Evolutionary conservation across 129 eudicot genomes (phyloP), one percentile per base, ranked within the genome.

Genomic region (Mikania micrantha): DNA sequence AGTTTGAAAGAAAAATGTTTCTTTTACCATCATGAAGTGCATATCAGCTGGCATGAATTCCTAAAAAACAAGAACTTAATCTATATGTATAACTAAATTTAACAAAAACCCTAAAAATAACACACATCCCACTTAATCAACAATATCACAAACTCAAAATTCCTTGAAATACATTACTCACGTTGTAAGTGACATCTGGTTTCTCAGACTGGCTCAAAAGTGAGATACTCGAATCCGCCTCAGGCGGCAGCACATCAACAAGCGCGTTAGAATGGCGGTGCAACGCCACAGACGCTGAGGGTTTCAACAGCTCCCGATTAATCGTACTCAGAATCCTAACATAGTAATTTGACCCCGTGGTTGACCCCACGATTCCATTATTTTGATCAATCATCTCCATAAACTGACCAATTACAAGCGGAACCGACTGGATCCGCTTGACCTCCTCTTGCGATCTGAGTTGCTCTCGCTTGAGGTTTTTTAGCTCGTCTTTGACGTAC

Each of bases 371-470:
- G 13, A 90, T 90, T 3, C 87, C 97, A 60, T 90, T 82, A 62
- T 90, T 87, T 65, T 74, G 78, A 32, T 90, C 95, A 17, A 90
- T 82, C 97, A 90, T 90, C 86, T 87, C 97, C 95, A 90, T 85
- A 75, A 90, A 90, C 77, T 90, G 97, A 4, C 95, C 95, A 16
- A 90, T 90, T 1, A 87, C 97, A 9, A 90, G 90, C 1, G 97
- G 97, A 6, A 90, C 97, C n/a, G 95, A 85, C 5, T 90, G 97
- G 78, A 90, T 90, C 80, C 95, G 76, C 67, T 90, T 90, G 2
- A 90, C 92, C 81, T 90, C 97, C 32, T 90, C 97, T 21, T 87
- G 97, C 1, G 95, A 85, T 9, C 90, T 81, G 0, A 90, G 83
- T 2, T 74, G 84, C 64, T 90, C 97, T 41, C 92, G 94, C 29